A percentile compares a stretch with the other conserved stretches of the same genome.
Conservation (phyloP, 192 early-diverging fungal genomes). For the Backusella sp. region DNA sequence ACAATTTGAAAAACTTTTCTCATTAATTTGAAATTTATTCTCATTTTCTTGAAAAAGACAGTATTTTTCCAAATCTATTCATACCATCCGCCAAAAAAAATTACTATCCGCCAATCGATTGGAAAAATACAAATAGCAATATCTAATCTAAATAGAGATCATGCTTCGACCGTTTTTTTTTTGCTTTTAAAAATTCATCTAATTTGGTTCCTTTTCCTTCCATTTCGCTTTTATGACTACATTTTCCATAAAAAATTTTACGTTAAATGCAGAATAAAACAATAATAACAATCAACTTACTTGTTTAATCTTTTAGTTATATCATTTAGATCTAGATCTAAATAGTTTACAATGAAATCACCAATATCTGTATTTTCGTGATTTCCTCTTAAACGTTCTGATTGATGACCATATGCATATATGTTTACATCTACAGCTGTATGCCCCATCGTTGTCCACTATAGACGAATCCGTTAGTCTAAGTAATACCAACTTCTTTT, state of each 20-base stretch:
- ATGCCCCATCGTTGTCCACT: constrained; percentile 89
- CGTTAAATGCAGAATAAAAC: background rate
- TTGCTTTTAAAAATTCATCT: background rate
- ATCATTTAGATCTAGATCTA: constrained; percentile 62
- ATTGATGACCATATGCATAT: constrained; percentile 73
- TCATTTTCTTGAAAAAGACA: no score
- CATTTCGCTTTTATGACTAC: background rate
- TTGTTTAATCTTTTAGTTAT: constrained; percentile 32
- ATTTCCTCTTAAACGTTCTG: constrained; percentile 69
- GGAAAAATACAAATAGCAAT: no score
- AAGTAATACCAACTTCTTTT: background rate
- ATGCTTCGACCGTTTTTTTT: background rate
- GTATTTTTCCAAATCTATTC: no score
- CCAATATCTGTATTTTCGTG: constrained; percentile 89
- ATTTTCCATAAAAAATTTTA: background rate
- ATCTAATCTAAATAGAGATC: background rate
- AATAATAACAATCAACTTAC: background rate
- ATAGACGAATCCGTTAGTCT: background rate
- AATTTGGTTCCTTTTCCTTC: background rate
- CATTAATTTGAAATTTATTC: no score
- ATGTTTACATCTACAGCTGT: constrained; percentile 94
- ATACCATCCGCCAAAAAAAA: no score
- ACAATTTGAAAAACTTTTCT: no score
- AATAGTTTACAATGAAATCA: constrained; percentile 56
- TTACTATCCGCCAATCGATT: no score